These are phyloP conservation scores for Mortierella sp. DNA, from an alignment of 371 early-diverging fungal species.

Conservation along the genomic window DNA sequence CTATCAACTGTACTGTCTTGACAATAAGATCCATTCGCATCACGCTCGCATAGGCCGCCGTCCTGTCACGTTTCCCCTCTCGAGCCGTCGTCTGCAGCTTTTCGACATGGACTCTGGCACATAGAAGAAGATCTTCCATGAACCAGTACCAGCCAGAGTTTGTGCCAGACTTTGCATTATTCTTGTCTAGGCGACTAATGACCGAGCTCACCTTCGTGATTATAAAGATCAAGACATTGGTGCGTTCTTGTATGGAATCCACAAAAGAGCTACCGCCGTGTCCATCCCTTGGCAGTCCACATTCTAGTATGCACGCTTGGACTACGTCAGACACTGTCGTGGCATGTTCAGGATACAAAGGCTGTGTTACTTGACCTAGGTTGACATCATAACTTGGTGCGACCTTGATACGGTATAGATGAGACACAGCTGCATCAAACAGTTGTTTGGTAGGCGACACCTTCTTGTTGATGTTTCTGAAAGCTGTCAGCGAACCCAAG, in stretches of 20 bases:
- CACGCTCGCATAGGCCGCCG: constrained; percentile 13
- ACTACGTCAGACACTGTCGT: constrained; percentile 13
- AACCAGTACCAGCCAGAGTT: constrained; percentile 54
- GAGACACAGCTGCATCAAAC: constrained; percentile 56
- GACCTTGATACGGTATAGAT: constrained; percentile 42
- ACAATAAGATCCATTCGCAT: constrained; percentile 15
- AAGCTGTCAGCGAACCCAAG: neutral
- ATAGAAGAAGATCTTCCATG: constrained; percentile 39
- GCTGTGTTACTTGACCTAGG: neutral
- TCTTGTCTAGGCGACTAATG: neutral
- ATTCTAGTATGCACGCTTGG: constrained; percentile 30
- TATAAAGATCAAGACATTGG: constrained; percentile 19
- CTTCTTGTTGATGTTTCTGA: constrained; percentile 11
- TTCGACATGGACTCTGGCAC: constrained; percentile 12
- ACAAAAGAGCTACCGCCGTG: constrained; percentile 24
- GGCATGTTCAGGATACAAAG: neutral
- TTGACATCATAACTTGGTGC: neutral
- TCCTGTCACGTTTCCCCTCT: constrained; percentile 20
- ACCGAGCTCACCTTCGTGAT: constrained; percentile 9
- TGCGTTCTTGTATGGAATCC: constrained; percentile 25
- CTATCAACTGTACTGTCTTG: constrained; percentile 9
- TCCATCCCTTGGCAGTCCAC: constrained; percentile 38
- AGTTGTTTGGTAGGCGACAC: constrained; percentile 53
- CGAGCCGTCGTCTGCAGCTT: constrained; percentile 5
- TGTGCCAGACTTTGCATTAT: neutral